Percentiles rank a stretch among this genome's conserved stretches.
Evolutionary conservation across 352 stramenopile genomes (phyloP).

Genomic region (Pythium plurisporium): DNA sequence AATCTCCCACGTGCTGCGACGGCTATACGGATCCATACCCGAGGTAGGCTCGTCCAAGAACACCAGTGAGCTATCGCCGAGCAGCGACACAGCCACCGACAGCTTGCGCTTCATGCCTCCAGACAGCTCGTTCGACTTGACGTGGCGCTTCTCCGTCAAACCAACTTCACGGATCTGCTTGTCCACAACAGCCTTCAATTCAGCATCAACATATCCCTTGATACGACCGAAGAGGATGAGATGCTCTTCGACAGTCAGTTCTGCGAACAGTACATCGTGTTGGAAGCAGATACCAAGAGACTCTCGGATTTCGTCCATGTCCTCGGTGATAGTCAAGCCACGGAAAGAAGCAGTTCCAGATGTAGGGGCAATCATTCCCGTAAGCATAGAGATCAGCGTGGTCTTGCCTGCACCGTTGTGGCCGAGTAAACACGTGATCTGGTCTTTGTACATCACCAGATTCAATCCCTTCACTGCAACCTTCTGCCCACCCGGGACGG

Average conservation of each 20-base stretch:
- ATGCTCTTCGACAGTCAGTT: slow-evolving; percentile 96
- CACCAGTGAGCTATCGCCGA: slow-evolving; percentile 69
- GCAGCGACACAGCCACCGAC: slow-evolving; percentile 68
- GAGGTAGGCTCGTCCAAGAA: slow-evolving; percentile 90
- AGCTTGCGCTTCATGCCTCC: slow-evolving; percentile 81
- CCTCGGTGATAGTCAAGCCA: slow-evolving; percentile 45
- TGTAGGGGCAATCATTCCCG: slow-evolving; percentile 57
- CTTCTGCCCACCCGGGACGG: slow-evolving; percentile 54
- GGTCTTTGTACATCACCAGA: slow-evolving; percentile 89
- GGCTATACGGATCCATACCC: slow-evolving; percentile 92
- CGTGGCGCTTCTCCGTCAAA: slow-evolving; percentile 81
- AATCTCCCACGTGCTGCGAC: slow-evolving; percentile 82
- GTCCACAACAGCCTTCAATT: too few relatives aligned
- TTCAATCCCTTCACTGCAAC: slow-evolving; percentile 84
- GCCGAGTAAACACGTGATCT: slow-evolving; percentile 93
- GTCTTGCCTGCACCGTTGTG: slow-evolving; percentile 95
- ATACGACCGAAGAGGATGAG: slow-evolving; percentile 95
- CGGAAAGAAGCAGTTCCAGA: slow-evolving; percentile 52
- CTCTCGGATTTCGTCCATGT: slow-evolving; percentile 87
- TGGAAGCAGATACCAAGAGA: too few relatives aligned
- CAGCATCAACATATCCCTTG: too few relatives aligned
- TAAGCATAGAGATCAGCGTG: slow-evolving; percentile 79
- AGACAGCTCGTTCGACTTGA: slow-evolving; percentile 50
- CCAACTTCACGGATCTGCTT: slow-evolving; percentile 89
- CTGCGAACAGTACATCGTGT: slow-evolving; percentile 96